phyloP scores from a whole-genome alignment of 1,284 basidiomycete genomes.

The Gymnopus androsaceus region DNA sequence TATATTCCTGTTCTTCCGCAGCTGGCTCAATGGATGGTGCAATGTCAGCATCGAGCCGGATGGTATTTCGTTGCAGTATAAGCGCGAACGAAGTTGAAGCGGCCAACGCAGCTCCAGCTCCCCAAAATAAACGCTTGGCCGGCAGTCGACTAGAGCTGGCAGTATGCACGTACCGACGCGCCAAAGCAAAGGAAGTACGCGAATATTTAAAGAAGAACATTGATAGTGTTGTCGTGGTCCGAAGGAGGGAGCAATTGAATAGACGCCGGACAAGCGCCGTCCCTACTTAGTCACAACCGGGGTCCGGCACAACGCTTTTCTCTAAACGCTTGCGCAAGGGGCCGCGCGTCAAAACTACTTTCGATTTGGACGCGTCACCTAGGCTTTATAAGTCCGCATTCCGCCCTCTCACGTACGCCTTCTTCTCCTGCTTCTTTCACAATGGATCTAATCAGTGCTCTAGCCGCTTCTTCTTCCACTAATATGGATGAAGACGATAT shows the following conservation, averaged over 20 bases:
- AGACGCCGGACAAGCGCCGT: no score
- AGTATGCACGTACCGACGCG: background rate
- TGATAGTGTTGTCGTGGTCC: no score
- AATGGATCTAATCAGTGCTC: conserved; percentile 8
- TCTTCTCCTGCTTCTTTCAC: no score
- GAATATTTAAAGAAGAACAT: no score
- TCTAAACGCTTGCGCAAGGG: background rate
- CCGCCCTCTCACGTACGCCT: background rate
- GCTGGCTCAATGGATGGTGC: background rate
- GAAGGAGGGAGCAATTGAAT: no score
- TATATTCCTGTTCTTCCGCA: conserved; percentile 18
- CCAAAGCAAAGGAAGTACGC: no score
- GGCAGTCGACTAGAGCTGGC: background rate
- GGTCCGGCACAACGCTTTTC: no score
- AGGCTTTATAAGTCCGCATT: conserved; percentile 4
- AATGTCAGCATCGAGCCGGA: conserved; percentile 33
- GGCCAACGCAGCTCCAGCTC: conserved; percentile 19
- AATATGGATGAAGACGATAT: conserved; percentile 17
- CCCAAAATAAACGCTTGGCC: conserved; percentile 24
- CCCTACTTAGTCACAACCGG: no score
- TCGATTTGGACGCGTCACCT: conserved; percentile 7
- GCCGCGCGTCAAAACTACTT: background rate
- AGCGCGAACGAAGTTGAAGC: conserved; percentile 15
- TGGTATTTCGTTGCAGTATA: conserved; percentile 15
- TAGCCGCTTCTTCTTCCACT: background rate